Evolutionary conservation across 768 basidiomycete species (phyloP), one percentile per base, ranked within the genome.

Genomic region (Lactifluus piperatus): DNA sequence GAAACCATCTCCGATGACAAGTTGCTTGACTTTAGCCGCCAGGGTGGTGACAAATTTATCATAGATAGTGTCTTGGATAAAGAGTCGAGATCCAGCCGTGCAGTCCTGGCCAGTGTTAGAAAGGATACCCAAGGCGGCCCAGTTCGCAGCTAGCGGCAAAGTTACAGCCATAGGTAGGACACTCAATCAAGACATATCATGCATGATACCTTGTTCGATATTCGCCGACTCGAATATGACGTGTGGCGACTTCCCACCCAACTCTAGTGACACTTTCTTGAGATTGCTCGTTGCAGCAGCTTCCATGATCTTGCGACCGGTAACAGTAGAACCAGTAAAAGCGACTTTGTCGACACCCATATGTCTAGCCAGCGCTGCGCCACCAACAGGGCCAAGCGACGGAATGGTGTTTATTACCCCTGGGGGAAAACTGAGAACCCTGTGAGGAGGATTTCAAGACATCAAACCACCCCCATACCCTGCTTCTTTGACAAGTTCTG

Each of bases 181-280:
- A 41, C 39, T 30, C 22, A 13, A 27, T 45, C 39, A 26, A 32
- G 3, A 30, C 20, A 1, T 29, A 13, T 41, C 36, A 27, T 32
- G 20, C 4, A 20, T 29, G 75, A 63, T 52, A 84, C 85, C 89
- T 78, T 93, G 83, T 58, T 97, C 90, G 58, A 97, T 73, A 71
- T 97, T 87, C 37, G 94, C 94, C 43, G 87, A 88, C 66, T 92
- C 87, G 67, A 97, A 97, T 63, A 97, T 76, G 60, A 98, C 74
- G 64, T 91, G 84, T 18, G 90, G 90, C 26, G 87, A 91, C 74
- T 97, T 97, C 45, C 94, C 94, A 32, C 94, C 94, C 5, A 98
- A 82, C 71, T 98, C 95, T 51, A 98, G 79, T 22, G 93, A 93
- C 43, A 97, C 93, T 79, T 95, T 95, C 74, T 98, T 98, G 63